These are phyloP conservation scores for Eragrostis curvula DNA, from an alignment of 176 grass and related monocot genomes.

Conservation along the genomic window DNA sequence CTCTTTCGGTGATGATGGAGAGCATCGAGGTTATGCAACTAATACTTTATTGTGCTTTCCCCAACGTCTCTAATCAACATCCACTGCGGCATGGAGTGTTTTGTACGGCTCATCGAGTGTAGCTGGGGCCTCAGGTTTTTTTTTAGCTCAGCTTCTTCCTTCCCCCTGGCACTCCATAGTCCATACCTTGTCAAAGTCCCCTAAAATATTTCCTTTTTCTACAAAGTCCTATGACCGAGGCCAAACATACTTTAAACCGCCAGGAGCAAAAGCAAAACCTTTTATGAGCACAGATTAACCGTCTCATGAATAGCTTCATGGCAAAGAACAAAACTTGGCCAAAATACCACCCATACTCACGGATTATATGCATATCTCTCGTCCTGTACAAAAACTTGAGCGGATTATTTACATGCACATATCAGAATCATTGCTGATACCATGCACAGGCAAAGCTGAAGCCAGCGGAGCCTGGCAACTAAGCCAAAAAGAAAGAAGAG, in stretches of 20 bases:
- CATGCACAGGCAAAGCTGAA: not conserved
- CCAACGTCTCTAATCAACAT: slow-evolving; percentile 44
- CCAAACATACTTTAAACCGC: too few species aligned
- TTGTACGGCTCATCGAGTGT: slow-evolving; percentile 7
- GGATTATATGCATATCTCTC: not conserved
- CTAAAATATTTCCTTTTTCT: not conserved
- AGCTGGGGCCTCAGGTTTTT: not conserved
- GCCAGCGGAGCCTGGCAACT: not conserved
- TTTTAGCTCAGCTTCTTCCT: not conserved
- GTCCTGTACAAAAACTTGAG: slow-evolving; percentile 21
- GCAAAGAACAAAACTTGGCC: not conserved
- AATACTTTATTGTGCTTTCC: not conserved
- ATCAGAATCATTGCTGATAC: slow-evolving; percentile 18
- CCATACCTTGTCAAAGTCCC: not conserved
- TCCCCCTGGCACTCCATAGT: not conserved
- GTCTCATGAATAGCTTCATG: not conserved
- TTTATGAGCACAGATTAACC: not conserved
- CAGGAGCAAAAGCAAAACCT: too few species aligned
- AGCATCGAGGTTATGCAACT: not conserved
- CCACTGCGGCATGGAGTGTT: not conserved
- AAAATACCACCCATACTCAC: slow-evolving; percentile 25
- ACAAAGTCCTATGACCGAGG: not conserved
- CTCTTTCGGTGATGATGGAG: not conserved
- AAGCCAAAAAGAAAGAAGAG: not conserved
- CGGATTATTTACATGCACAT: slow-evolving; percentile 43